Evolutionary conservation across 2,329 filamentous ascomycete species (phyloP).

Genomic region (Diaporthe eres): DNA sequence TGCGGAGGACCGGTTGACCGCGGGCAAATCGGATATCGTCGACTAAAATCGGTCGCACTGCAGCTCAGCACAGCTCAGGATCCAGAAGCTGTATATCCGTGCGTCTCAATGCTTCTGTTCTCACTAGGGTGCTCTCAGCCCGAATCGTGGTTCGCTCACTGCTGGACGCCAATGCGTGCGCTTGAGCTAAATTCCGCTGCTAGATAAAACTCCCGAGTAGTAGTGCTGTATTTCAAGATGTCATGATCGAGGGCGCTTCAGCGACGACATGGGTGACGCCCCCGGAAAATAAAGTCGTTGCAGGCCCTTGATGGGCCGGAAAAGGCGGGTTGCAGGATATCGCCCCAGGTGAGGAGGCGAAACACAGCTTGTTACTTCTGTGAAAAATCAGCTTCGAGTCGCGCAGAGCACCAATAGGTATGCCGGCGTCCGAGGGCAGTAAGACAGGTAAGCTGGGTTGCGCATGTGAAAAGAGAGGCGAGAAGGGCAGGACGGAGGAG

Average conservation of each 20-base stretch:
- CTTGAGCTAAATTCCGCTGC: constrained; percentile 13
- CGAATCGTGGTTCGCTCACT: constrained; percentile 6
- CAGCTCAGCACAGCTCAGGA: constrained; percentile 36
- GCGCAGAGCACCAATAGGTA: not conserved
- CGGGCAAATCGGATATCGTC: constrained; percentile 40
- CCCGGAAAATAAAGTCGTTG: not conserved
- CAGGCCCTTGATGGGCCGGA: not conserved
- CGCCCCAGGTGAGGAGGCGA: not conserved
- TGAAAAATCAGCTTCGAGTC: constrained; percentile 14
- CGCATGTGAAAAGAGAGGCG: constrained; percentile 28
- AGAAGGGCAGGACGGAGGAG: constrained; percentile 23
- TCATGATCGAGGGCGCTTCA: constrained; percentile 36
- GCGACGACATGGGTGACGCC: constrained; percentile 5
- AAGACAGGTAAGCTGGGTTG: constrained; percentile 17
- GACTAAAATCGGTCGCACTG: constrained; percentile 35
- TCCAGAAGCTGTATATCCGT: constrained; percentile 7
- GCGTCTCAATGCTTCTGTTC: constrained; percentile 6
- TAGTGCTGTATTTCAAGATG: constrained; percentile 20
- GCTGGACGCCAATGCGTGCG: constrained; percentile 25
- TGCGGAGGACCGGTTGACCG: constrained; percentile 21
- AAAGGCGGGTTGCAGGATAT: not conserved
- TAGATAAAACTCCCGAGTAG: constrained; percentile 6
- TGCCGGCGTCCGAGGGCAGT: constrained; percentile 15
- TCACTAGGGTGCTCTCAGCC: not conserved
- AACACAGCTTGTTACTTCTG: not conserved